phyloP scores from a whole-genome alignment of 768 basidiomycete genomes.

The Boletus rubroflammeus region DNA sequence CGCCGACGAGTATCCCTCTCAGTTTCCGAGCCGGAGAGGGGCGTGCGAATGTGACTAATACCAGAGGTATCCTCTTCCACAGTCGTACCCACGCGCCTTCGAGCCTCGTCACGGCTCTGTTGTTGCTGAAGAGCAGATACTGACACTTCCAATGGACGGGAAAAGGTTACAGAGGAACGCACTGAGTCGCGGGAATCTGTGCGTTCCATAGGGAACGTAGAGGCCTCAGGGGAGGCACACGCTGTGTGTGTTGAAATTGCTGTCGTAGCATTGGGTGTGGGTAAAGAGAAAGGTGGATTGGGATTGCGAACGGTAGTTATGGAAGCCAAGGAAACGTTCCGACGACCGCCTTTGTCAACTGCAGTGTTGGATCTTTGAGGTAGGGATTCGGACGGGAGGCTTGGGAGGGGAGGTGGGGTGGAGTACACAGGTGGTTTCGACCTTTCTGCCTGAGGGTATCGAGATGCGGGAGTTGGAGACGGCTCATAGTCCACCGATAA shows the following conservation, averaged over 20 bases:
- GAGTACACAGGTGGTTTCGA: conserved; percentile 44
- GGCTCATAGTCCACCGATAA: conserved; percentile 38
- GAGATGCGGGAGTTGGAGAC: conserved; percentile 44
- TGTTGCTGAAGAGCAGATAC: conserved; percentile 57
- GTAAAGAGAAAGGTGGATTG: conserved; percentile 42
- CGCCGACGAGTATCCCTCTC: conserved; percentile 43
- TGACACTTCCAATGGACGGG: conserved; percentile 54
- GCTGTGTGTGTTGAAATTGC: conserved; percentile 65
- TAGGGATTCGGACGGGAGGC: conserved; percentile 55
- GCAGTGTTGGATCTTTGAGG: conserved; percentile 23
- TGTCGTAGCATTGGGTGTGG: conserved; percentile 61
- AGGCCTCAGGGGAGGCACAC: conserved; percentile 40
- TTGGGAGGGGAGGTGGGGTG: conserved; percentile 57
- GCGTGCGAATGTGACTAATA: conserved; percentile 25
- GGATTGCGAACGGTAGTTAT: conserved; percentile 44
- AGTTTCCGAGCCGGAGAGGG: conserved; percentile 48
- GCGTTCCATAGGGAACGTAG: conserved; percentile 35
- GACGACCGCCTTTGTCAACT: conserved; percentile 31
- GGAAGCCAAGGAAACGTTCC: conserved; percentile 44
- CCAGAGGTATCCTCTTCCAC: conserved; percentile 23
- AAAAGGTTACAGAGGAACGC: conserved; percentile 58
- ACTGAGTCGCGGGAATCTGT: conserved; percentile 46
- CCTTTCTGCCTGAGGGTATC: conserved; percentile 37
- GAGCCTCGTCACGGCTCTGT: conserved; percentile 36
- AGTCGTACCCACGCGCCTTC: conserved; percentile 32